Evolutionary conservation across 2,329 filamentous ascomycete species (phyloP).

Genomic region (Trichoderma semiorbis): DNA sequence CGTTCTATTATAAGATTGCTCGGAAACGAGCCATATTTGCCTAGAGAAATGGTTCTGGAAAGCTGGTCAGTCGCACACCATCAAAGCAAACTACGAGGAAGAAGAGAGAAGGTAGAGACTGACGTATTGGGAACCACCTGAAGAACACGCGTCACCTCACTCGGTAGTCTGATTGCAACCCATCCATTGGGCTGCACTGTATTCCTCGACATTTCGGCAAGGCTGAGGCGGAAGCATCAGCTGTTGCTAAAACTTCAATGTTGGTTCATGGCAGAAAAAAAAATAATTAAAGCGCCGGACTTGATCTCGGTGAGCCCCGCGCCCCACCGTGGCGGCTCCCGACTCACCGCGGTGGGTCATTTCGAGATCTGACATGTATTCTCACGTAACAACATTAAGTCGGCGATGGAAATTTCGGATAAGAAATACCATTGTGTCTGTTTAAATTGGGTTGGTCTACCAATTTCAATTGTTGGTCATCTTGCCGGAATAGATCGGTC

Average conservation of each 20-base stretch:
- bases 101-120: conserved; percentile 18
- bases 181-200: conserved; percentile 53
- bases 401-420: not conserved
- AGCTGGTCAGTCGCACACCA: conserved; percentile 25
- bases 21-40: conserved; percentile 89
- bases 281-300: conserved; percentile 17
- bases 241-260: not conserved
- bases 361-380: not conserved
- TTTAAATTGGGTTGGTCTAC: not conserved
- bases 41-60: conserved; percentile 75
- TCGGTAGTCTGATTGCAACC: conserved; percentile 58
- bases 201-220: conserved; percentile 31
- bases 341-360: conserved; percentile 6
- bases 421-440: not conserved
- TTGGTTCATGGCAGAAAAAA: not conserved
- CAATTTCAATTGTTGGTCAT: not conserved
- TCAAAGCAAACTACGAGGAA: not conserved
- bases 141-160: conserved; percentile 54
- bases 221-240: not conserved
- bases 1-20: conserved; percentile 87
- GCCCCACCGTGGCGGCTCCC: conserved; percentile 6
- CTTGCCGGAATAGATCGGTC: rapidly evolving
- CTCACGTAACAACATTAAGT: not conserved
- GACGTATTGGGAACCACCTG: conserved; percentile 61
- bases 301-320: conserved; percentile 33